Evolutionary conservation across 208 protist genomes (phyloP), one percentile per base, ranked within the genome.

Genomic region (Leishmania guyanensis): DNA sequence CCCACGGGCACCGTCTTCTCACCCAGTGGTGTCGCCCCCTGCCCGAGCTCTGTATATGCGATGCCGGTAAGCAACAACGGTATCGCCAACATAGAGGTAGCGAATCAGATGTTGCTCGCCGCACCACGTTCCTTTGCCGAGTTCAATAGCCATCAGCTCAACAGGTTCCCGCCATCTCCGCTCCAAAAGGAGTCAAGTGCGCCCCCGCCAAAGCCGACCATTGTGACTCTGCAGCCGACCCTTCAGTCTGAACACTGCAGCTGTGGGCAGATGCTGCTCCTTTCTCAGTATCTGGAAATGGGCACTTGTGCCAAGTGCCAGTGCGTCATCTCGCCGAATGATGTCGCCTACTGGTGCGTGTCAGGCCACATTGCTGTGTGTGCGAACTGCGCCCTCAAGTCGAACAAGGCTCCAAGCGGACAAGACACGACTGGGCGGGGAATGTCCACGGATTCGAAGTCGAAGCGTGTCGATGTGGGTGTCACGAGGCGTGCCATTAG

Each of bases 271-370:
- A 68, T 73, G 64, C 79, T 93, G 36, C 75, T 74, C n/a, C 71
- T 91, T 22, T 90, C 87, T 17, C 78, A 87, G 64, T 81, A 79
- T 36, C 72, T 77, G 12, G 62, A 79, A 56, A 9, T 58, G 33
- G 75, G 78, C 9, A 69, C 50, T 3, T 93, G 90, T 65, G 78
- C 77, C 36, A 81, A 81, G 64, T 93, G 90, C 78, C 75, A 83
- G 43, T 75, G 46, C 17, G 16, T 14, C 39, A 73, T 91, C 53
- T 64, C 62, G 2, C 43, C 83, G 4, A 66, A 75, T 22, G 81
- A 79, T 46, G 56, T 90, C 8, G 79, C 87, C 17, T 93, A 93
- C 58, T 88, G 85, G 87, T 93, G 90, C 56, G 77, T 83, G 1
- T 77, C 48, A 6, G 82, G 78, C 2, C 90, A 93, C 70, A 73